Evolutionary conservation across 2,329 filamentous ascomycete genomes (phyloP).

Genomic region (Paracorniculantispora psalliotae): DNA sequence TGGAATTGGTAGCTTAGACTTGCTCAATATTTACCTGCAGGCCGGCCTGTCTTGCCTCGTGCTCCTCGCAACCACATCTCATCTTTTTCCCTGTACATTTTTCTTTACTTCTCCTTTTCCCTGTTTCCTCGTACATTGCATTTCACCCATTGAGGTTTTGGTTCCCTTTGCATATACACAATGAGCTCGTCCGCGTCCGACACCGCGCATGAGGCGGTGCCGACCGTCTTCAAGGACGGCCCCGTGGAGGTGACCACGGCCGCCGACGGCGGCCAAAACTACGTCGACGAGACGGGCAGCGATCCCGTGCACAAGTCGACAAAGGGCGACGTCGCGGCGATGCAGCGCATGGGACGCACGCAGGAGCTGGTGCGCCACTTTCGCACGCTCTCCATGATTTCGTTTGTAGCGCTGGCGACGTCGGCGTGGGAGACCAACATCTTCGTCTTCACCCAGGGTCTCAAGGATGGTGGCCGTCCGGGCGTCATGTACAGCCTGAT

Average conservation of each 20-base stretch:
- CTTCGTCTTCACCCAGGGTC: slow-evolving; percentile 10
- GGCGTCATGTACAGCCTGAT: slow-evolving; percentile 10
- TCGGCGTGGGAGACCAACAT: slow-evolving; percentile 11
- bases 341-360: slow-evolving; percentile 13
- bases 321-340: neutral
- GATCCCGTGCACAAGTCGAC: slow-evolving; percentile 3
- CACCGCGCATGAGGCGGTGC: neutral
- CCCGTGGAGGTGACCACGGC: neutral
- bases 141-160: no score
- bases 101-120: neutral
- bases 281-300: neutral
- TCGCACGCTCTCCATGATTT: slow-evolving; percentile 11
- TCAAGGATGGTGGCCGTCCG: slow-evolving; percentile 14
- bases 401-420: slow-evolving; percentile 9
- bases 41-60: neutral
- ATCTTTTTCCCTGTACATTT: neutral
- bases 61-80: neutral
- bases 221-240: neutral
- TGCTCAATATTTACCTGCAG: neutral
- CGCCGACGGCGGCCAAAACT: neutral
- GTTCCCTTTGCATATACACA: neutral
- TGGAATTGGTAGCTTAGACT: neutral
- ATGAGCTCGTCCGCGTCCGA: neutral
- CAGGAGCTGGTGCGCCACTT: slow-evolving; percentile 13
- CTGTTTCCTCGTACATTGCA: neutral